Evolutionary conservation across 345 rosid genomes (phyloP).

Genomic region (Psidium friedrichsthalianum): DNA sequence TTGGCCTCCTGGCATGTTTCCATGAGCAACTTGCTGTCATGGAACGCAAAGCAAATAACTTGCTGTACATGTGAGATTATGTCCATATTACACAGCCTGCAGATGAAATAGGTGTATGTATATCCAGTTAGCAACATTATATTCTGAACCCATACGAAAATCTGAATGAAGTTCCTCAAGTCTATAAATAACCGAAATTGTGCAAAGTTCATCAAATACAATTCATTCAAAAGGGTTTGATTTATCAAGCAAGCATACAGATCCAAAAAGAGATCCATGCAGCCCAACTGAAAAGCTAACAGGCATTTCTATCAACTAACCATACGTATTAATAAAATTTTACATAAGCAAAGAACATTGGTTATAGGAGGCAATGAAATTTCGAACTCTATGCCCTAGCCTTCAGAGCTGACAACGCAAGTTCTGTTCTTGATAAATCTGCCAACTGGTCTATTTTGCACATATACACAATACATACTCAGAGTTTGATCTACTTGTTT

Average conservation of each 20-base stretch:
- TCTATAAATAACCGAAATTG: not conserved
- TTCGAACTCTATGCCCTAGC: not conserved
- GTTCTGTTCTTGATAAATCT: not conserved
- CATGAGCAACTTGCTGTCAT: constrained; percentile 84
- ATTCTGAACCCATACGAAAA: not conserved
- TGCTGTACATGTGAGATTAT: constrained; percentile 94
- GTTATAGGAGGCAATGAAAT: not conserved
- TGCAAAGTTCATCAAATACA: not conserved
- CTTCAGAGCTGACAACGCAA: not conserved
- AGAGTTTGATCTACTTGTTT: not conserved
- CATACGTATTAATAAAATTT: not conserved
- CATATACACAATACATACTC: not conserved
- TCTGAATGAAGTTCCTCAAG: not conserved
- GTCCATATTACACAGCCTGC: constrained; percentile 94
- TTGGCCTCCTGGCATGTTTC: constrained; percentile 97
- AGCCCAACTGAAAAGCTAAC: not conserved
- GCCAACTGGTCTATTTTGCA: not conserved
- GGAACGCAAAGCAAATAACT: constrained; percentile 97
- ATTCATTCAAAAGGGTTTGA: not conserved
- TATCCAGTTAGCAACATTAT: not conserved
- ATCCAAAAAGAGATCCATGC: not conserved
- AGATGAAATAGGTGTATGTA: not conserved
- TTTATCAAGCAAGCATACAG: not conserved
- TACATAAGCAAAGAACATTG: not conserved
- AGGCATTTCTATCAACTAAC: not conserved